phyloP scores from a whole-genome alignment of 768 basidiomycete species.

The Suillus decipiens region DNA sequence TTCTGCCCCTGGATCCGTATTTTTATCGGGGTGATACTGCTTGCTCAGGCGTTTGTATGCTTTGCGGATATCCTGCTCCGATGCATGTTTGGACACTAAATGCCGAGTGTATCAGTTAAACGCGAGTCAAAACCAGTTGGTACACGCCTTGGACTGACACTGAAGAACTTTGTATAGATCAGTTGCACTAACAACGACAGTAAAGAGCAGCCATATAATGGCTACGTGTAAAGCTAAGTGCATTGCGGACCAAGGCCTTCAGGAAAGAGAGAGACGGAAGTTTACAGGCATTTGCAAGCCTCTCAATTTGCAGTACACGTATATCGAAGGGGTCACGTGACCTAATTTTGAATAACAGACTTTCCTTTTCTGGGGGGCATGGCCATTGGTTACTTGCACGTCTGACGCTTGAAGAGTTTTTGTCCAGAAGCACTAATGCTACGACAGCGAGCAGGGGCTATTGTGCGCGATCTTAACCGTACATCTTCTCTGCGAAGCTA shows the following conservation, averaged over 20 bases:
- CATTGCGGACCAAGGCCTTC: slow-evolving; percentile 20
- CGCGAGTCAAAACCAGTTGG: slow-evolving; percentile 17
- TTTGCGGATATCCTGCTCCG: slow-evolving; percentile 86
- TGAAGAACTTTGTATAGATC: slow-evolving; percentile 86
- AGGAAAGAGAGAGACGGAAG: not conserved
- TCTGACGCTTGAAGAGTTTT: not conserved
- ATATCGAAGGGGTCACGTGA: slow-evolving; percentile 31
- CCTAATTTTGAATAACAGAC: not conserved
- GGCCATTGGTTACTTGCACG: not conserved
- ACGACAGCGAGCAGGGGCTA: not conserved
- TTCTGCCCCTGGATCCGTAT: slow-evolving; percentile 80
- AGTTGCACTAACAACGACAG: slow-evolving; percentile 44
- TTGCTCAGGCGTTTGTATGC: slow-evolving; percentile 90
- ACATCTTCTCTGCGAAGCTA: slow-evolving; percentile 19
- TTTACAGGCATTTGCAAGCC: slow-evolving; percentile 11
- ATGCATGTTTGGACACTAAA: slow-evolving; percentile 71
- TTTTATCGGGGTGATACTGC: slow-evolving; percentile 95
- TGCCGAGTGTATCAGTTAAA: slow-evolving; percentile 23
- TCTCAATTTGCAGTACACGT: slow-evolving; percentile 24
- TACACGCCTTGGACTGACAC: slow-evolving; percentile 54
- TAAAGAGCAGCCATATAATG: slow-evolving; percentile 35
- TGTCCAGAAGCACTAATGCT: not conserved
- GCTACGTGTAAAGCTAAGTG: slow-evolving; percentile 27
- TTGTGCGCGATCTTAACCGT: too few species aligned
- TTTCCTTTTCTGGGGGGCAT: not conserved